Evolutionary conservation across 2,329 filamentous ascomycete genomes (phyloP).

Genomic region (Plectosphaerella cucumerina): DNA sequence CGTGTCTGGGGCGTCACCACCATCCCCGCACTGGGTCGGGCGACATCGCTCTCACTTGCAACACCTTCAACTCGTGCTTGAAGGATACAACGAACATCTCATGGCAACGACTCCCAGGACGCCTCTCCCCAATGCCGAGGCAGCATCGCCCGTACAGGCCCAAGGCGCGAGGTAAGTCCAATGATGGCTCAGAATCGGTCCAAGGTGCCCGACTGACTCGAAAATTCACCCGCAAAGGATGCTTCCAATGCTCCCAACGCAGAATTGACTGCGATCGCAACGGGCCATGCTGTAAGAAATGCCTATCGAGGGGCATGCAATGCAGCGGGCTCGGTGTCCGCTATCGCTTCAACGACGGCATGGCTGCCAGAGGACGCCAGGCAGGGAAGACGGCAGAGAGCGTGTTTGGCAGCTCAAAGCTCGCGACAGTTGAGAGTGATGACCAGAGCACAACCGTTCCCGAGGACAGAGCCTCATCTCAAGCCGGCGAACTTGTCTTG

Average conservation of each 20-base stretch:
- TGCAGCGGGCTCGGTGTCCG: conserved; percentile 11
- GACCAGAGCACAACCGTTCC: too few relatives aligned
- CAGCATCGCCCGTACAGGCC: neutral
- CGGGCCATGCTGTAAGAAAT: conserved; percentile 12
- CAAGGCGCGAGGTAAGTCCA: conserved; percentile 2
- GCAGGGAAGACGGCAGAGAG: neutral
- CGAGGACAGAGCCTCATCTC: neutral
- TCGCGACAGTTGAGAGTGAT: too few relatives aligned
- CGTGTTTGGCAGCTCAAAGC: too few relatives aligned
- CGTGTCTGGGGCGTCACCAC: too few relatives aligned
- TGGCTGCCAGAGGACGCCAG: conserved; percentile 3
- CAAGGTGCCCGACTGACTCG: neutral
- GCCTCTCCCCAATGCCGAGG: neutral
- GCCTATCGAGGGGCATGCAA: conserved; percentile 6
- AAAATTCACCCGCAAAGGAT: too few relatives aligned
- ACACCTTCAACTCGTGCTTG: too few relatives aligned
- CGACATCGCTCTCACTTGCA: neutral
- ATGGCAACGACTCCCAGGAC: neutral
- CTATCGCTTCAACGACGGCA: conserved; percentile 6
- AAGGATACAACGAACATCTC: neutral
- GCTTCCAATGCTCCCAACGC: conserved; percentile 12
- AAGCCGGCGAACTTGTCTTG: neutral
- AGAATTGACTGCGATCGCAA: conserved; percentile 13
- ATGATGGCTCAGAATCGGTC: neutral
- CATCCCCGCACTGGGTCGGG: too few relatives aligned